phyloP scores from a whole-genome alignment of 148 eudicot species.

The Rhododendron williamsianum region DNA sequence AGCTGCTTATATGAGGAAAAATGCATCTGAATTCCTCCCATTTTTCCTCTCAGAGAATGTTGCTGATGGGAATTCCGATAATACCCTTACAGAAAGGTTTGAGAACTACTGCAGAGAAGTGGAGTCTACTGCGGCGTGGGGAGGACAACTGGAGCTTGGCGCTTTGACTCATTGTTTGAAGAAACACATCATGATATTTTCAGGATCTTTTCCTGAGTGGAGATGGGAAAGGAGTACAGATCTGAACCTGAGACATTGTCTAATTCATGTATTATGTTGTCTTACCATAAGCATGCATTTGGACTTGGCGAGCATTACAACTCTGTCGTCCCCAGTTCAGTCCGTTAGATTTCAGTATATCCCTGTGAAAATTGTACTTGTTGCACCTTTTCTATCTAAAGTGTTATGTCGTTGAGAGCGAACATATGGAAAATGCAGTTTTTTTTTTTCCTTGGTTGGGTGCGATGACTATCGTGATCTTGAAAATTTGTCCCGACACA shows the following conservation, averaged over 20 bases:
- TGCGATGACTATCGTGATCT: background rate
- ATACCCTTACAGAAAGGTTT: constrained; percentile 36
- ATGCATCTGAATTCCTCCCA: constrained; percentile 48
- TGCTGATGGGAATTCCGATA: constrained; percentile 24
- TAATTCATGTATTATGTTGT: constrained; percentile 34
- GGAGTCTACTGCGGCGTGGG: constrained; percentile 61
- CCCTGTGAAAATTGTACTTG: background rate
- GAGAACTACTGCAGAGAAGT: constrained; percentile 51
- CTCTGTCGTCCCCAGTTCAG: constrained; percentile 36
- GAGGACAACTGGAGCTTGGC: constrained; percentile 61
- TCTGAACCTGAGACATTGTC: constrained; percentile 11
- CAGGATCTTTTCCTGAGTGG: constrained; percentile 72
- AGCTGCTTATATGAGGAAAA: constrained; percentile 52
- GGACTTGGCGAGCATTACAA: constrained; percentile 70
- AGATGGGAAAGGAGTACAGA: constrained; percentile 67
- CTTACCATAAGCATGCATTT: constrained; percentile 60
- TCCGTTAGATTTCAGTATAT: background rate
- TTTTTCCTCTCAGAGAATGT: constrained; percentile 51
- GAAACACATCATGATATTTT: constrained; percentile 44
- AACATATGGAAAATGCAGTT: background rate
- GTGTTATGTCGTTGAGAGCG: background rate
- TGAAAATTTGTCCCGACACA: background rate
- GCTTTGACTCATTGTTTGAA: constrained; percentile 55
- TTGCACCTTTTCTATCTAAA: background rate
- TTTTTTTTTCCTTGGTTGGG: background rate